Base-by-base conservation (phyloP, 371 early-diverging fungal genomes). In the Mucor racemosus region DNA sequence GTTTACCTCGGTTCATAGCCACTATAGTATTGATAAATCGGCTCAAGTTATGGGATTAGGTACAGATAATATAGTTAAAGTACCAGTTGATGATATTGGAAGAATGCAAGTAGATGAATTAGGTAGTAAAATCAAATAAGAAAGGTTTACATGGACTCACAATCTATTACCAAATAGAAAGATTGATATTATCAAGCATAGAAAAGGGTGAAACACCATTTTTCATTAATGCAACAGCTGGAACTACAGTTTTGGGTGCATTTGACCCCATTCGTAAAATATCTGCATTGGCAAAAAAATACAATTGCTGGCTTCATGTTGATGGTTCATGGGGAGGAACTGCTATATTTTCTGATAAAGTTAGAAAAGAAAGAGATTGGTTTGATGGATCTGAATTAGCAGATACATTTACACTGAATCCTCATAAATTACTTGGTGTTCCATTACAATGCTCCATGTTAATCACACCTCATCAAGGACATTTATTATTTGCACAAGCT, bases 261-360 rank as follows among this genome's bases (percentile, higher is more conserved):
- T 95, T 92, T 77, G 96, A 95, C 67, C 91, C 92, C 5, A 80
- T 94, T 33, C 73, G 73, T 1, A 80, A 72, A 5, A 88, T 92
- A 42, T 84, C 85, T 0, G 69, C 46, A 13, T 77, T 93, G 39
- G 86, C 91, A 8, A 81, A 80, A 65, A 84, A 83, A 41, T 88
- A 86, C 69, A 80, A 82, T 34, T 84, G 92, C 65, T 95, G 96
- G 95, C 73, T 93, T 36, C 95, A 95, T 63, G 84, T 93, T 5
- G 96, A 95, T 69, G 96, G 88, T 5, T 90, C 91, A 33, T 94
- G 92, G 91, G 95, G 95, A 64, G 94, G 94, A 7, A 85, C 88
- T n/a, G 83, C 86, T 0, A 69, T 89, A 10, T 91, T 94, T 72
- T 88, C 87, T 21, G 65, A 76, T 9, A 67, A 58, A 8, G 72